Base-by-base conservation (phyloP, 139 green algal genomes). In the Nannochloris sp. region DNA sequence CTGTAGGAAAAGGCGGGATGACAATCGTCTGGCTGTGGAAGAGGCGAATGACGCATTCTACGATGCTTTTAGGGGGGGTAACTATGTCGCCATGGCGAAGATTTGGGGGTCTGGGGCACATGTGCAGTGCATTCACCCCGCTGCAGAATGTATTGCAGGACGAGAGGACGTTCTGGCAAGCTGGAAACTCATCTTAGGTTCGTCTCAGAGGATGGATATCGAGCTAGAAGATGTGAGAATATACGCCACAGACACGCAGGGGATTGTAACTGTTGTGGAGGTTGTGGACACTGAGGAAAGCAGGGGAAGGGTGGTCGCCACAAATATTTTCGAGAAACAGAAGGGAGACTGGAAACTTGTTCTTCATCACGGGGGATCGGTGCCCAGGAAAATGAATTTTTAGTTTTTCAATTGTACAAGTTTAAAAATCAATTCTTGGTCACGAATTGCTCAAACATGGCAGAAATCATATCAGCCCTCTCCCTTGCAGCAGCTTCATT, bases 261-360 rank as follows among this genome's bases (percentile, higher is more conserved):
- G 61, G 5, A 76, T 83, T 57, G 86, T 95, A 2, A 95, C 86
- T 2, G 92, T 87, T 44, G 57, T 89, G 1, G 87, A 95, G 64
- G 58, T 87, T 18, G 72, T 95, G 25, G 70, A 90, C 23, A 73
- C 79, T 1, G 82, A 80, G 24, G 82, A 88, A 46, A 74, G 57
- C 18, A 58, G 25, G 5, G 83, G 63, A 71, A 85, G 86, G 65
- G 80, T 88, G 2, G 56, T 73, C 4, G 88, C 88, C 16, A 95
- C 87, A 48, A 95, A 95, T 62, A 68, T 95, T 1, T 95, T 93
- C 74, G 83, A 95, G 61, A 85, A 85, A 72, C 82, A 92, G 51
- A 60, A 72, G 24, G 84, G 83, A 14, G 48, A 72, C 5, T 95
- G 87, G 87, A 72, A 79, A 14, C 76, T 95, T 10, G 61, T 84